Base-by-base conservation (phyloP, 2,329 filamentous ascomycete species). In the Stagonosporopsis cucurbitacearum region DNA sequence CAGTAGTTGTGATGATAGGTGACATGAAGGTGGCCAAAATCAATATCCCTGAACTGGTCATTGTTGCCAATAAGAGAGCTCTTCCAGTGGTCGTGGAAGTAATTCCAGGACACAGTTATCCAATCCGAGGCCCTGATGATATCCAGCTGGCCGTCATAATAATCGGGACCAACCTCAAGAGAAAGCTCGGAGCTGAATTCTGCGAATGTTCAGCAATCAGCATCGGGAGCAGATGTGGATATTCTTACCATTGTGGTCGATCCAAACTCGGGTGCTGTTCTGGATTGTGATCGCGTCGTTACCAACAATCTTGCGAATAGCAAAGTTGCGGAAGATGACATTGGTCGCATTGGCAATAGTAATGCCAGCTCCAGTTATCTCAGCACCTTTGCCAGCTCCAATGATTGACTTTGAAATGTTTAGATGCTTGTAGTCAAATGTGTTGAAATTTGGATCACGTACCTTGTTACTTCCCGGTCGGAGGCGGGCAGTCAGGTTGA, bases 1-100 rank as follows among this genome's bases (percentile, higher is more conserved):
- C 82, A 89, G 79, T 84, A 79, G 81, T 89, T 89, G 80, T 89
- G 85, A 75, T 83, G 82, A 69, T 87, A 88, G 46, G 87, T 89
- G 47, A 90, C 76, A 70, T 80, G 83, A 32, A 89, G 79, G 68
- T 86, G 79, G 55, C 86, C 86, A 2, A 68, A 81, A 74, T 90
- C 87, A 55, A 87, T 81, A 40, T 71, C 78, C 19, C 68, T 73
- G 72, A 87, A 83, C 68, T 66, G 80, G 76, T 88, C 83, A 39
- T 79, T 82, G 77, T 88, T 85, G 5, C 84, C 85, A 47, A 86
- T 75, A 15, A 87, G 77, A 0, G 80, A 83, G n/a, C 80, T 83
- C 73, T 87, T 88, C 79, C 81, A 87, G 78, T 87, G 84, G 70
- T 84, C 82, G 68, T 84, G 82, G 68, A 78, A 78, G 71, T 78